phyloP scores from a whole-genome alignment of 495 filamentous ascomycete genomes.

The Recurvomyces mirabilis region DNA sequence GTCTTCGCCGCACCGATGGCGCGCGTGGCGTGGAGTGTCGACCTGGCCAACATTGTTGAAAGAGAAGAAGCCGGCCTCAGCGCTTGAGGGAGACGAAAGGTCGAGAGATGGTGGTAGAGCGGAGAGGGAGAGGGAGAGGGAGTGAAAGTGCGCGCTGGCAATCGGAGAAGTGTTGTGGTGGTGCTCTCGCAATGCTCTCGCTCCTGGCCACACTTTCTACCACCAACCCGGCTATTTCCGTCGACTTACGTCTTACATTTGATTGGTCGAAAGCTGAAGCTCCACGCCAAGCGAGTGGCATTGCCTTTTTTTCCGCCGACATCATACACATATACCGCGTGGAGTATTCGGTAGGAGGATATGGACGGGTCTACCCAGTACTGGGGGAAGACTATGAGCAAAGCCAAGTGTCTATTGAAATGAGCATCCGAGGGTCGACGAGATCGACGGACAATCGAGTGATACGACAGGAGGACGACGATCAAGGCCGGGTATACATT shows the following conservation, averaged over 20 bases:
- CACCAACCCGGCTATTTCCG: not conserved
- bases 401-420: too few relatives aligned
- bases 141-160: not conserved
- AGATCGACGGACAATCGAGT: too few relatives aligned
- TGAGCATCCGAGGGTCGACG: too few relatives aligned
- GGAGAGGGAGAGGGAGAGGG: not conserved
- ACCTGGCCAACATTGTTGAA: constrained; percentile 69
- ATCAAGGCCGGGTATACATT: too few relatives aligned
- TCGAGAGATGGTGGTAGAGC: not conserved
- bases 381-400: too few relatives aligned
- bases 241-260: not conserved
- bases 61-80: constrained; percentile 14
- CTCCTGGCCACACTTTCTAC: not conserved
- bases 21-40: constrained; percentile 70
- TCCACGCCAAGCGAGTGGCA: too few relatives aligned
- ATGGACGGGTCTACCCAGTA: too few relatives aligned
- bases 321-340: too few relatives aligned
- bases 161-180: not conserved
- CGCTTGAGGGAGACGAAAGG: constrained; percentile 9
- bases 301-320: too few relatives aligned
- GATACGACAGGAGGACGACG: too few relatives aligned
- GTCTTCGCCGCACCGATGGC: constrained; percentile 59
- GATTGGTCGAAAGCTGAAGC: not conserved
- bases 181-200: not conserved
- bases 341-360: too few relatives aligned